Percentiles rank a stretch among this genome's conserved stretches.
These are phyloP conservation scores for Zizania latifolia DNA, from an alignment of 176 grass and related monocot genomes.

Conservation along the genomic window DNA sequence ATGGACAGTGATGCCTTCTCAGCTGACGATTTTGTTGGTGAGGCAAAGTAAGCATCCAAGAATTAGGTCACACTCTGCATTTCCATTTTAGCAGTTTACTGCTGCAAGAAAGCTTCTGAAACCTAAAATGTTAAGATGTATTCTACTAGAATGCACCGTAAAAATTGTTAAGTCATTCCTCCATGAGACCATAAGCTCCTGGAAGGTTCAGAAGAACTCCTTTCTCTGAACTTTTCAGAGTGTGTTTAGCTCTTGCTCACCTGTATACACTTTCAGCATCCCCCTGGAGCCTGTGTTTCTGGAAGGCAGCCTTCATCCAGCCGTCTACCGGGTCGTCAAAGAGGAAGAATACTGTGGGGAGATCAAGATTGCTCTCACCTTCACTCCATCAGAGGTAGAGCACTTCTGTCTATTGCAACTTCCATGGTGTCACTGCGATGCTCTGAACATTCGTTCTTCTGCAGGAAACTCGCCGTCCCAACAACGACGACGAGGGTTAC, in stretches of 20 bases:
- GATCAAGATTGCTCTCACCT: constrained; percentile 83
- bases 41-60: constrained; percentile 43
- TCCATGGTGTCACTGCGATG: background rate
- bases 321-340: constrained; percentile 61
- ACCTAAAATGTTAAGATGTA: too few species aligned
- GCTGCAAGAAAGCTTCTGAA: background rate
- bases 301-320: constrained; percentile 54
- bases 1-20: constrained; percentile 69
- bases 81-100: background rate
- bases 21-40: constrained; percentile 70
- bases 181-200: background rate
- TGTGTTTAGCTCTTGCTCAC: background rate
- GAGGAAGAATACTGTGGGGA: constrained; percentile 65
- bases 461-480: constrained; percentile 16
- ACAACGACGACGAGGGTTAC: constrained; percentile 18
- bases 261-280: constrained; percentile 42
- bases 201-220: background rate
- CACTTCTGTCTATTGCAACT: background rate
- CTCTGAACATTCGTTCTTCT: background rate
- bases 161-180: too few species aligned
- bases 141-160: too few species aligned
- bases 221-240: background rate
- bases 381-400: constrained; percentile 44
- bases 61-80: background rate
- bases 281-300: constrained; percentile 48